phyloP scores from a whole-genome alignment of 2,329 filamentous ascomycete species.

The Phoma sp. region DNA sequence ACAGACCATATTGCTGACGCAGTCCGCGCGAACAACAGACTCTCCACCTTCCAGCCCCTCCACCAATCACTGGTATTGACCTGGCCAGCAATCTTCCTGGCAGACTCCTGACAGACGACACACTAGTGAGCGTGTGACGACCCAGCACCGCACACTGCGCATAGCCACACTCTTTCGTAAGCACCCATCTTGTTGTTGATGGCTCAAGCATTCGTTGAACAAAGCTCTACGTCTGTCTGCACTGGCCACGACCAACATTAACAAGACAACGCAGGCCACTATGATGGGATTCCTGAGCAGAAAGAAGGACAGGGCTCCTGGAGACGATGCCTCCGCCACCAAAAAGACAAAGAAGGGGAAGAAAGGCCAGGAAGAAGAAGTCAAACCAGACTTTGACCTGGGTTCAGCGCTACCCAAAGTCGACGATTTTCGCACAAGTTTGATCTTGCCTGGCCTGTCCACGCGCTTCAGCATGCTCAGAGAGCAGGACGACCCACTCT shows the following conservation, averaged over 20 bases:
- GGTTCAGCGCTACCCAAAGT: conserved; percentile 75
- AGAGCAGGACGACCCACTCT: conserved; percentile 90
- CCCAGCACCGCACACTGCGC: conserved; percentile 14
- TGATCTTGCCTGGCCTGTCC: conserved; percentile 93
- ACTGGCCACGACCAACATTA: conserved; percentile 5
- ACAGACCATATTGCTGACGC: conserved; percentile 24
- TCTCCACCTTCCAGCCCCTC: conserved; percentile 10
- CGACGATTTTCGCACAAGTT: conserved; percentile 92
- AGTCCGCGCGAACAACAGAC: conserved; percentile 21
- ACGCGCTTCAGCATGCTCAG: conserved; percentile 95
- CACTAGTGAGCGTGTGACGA: conserved; percentile 18
- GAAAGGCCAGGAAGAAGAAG: conserved; percentile 58
- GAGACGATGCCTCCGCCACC: conserved; percentile 34
- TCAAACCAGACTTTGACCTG: conserved; percentile 74
- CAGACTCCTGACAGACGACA: background rate
- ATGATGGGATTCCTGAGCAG: conserved; percentile 83
- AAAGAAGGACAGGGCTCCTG: conserved; percentile 61
- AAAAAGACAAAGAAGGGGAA: conserved; percentile 56
- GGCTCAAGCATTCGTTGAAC: background rate
- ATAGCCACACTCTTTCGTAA: conserved; percentile 8
- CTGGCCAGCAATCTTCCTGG: conserved; percentile 3
- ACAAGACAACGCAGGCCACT: conserved; percentile 36
- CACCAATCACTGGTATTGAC: conserved; percentile 17
- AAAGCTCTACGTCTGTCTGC: background rate
- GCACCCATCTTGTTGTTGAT: background rate